These are phyloP conservation scores for Hygrocybe coccinea DNA, from an alignment of 768 basidiomycete genomes.

Conservation along the genomic window DNA sequence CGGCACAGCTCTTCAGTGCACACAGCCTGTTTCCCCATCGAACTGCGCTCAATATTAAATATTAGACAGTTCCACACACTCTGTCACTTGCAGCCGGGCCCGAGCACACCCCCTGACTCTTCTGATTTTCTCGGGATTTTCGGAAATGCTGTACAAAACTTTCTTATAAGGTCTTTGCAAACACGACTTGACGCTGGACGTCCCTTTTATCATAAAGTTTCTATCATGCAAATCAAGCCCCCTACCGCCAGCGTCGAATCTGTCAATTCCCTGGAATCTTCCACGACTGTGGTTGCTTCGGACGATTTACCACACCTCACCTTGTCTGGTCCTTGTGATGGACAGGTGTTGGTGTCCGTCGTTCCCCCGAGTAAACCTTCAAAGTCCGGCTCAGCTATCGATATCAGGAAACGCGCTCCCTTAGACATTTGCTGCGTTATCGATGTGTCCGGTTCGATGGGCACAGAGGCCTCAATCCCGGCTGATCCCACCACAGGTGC, in stretches of 20 bases:
- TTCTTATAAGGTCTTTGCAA: too few relatives aligned
- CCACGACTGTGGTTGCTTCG: not conserved
- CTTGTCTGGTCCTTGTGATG: not conserved
- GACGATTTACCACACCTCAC: not conserved
- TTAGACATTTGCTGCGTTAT: constrained; percentile 10
- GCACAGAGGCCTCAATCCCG: constrained; percentile 2
- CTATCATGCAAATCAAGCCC: constrained; percentile 1
- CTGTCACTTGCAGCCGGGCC: too few relatives aligned
- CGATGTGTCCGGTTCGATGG: constrained; percentile 9
- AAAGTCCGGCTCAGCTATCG: not conserved
- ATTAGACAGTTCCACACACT: too few relatives aligned
- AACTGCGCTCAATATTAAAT: too few relatives aligned
- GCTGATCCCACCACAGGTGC: not conserved
- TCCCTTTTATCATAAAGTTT: not conserved
- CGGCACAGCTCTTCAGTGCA: too few relatives aligned
- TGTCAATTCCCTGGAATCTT: not conserved
- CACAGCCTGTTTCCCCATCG: too few relatives aligned
- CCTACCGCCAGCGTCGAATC: not conserved
- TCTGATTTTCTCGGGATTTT: too few relatives aligned
- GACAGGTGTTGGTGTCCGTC: constrained; percentile 1
- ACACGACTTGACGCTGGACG: not conserved
- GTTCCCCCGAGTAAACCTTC: constrained; percentile 3
- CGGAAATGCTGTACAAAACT: too few relatives aligned
- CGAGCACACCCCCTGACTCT: too few relatives aligned
- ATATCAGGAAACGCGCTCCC: not conserved